phyloP scores from a whole-genome alignment of 108 stramenopile genomes.

The Halocafeteria seosinensis region DNA sequence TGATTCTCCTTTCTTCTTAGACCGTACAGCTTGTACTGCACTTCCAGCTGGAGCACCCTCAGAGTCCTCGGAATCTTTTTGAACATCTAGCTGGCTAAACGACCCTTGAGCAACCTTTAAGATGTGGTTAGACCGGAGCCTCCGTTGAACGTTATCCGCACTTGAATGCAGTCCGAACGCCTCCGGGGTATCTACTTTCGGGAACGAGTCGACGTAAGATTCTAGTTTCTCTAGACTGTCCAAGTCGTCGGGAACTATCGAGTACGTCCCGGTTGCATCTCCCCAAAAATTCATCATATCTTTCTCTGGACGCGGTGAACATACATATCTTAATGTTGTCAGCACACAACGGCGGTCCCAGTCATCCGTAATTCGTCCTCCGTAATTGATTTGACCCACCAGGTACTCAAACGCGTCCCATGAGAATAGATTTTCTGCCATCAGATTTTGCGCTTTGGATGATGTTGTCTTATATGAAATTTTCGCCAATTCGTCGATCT shows the following conservation, averaged over 20 bases:
- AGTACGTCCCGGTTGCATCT: background rate
- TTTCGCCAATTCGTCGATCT: constrained; percentile 28
- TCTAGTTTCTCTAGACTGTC: background rate
- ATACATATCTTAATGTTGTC: constrained; percentile 29
- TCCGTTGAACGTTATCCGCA: constrained; percentile 31
- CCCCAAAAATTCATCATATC: background rate
- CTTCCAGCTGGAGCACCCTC: background rate
- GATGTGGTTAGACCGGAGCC: no score
- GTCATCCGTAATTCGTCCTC: constrained; percentile 43
- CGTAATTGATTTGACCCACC: constrained; percentile 46
- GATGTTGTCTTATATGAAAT: constrained; percentile 12
- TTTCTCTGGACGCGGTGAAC: constrained; percentile 9
- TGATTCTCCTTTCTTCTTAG: no score
- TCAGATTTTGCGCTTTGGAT: background rate
- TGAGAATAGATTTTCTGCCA: constrained; percentile 18
- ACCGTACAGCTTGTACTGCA: background rate
- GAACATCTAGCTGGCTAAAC: no score
- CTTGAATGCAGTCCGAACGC: constrained; percentile 46
- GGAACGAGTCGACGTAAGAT: constrained; percentile 8
- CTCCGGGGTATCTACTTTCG: constrained; percentile 20
- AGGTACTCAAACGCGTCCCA: constrained; percentile 35
- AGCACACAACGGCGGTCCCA: constrained; percentile 38
- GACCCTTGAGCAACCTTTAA: no score
- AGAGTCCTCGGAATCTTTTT: constrained; percentile 10
- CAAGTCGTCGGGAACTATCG: background rate